These are phyloP conservation scores for Tuber indicum DNA, from an alignment of 495 filamentous ascomycete species.

Conservation along the genomic window DNA sequence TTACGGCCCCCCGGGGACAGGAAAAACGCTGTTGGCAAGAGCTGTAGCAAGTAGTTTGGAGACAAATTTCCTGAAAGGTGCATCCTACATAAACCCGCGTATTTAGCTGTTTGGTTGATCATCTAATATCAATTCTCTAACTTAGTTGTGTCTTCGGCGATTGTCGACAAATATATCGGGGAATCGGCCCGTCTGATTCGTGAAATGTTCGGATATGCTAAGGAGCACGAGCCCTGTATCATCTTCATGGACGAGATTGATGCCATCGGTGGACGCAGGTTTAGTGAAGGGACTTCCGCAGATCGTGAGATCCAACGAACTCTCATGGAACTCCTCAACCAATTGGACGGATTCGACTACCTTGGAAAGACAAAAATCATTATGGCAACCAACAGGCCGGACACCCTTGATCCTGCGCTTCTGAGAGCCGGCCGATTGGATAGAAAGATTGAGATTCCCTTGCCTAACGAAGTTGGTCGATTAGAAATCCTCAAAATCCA, in stretches of 20 bases:
- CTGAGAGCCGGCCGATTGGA: slow-evolving; percentile 90
- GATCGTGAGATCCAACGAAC: slow-evolving; percentile 99
- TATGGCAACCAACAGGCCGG: slow-evolving; percentile 98
- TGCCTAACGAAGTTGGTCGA: slow-evolving; percentile 97
- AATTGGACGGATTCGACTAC: slow-evolving; percentile 98
- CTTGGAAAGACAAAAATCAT: slow-evolving; percentile 99
- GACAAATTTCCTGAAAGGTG: slow-evolving; percentile 98
- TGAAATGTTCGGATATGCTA: slow-evolving; percentile 99
- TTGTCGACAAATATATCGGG: slow-evolving; percentile 99
- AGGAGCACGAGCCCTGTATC: slow-evolving; percentile 98
- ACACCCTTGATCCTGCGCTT: slow-evolving; percentile 93
- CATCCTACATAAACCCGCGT: slow-evolving; percentile 10
- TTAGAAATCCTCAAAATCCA: slow-evolving; percentile 99
- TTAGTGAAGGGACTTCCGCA: slow-evolving; percentile 96
- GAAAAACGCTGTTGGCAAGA: slow-evolving; percentile 90
- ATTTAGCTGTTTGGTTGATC: slow-evolving; percentile 8
- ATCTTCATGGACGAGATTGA: slow-evolving; percentile 99
- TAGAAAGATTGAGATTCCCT: slow-evolving; percentile 95
- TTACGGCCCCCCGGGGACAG: slow-evolving; percentile 92
- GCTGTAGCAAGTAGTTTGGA: slow-evolving; percentile 96
- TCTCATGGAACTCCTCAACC: slow-evolving; percentile 97
- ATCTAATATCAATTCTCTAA: slow-evolving; percentile 35
- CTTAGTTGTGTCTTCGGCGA: slow-evolving; percentile 95
- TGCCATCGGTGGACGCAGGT: slow-evolving; percentile 93
- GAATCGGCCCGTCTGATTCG: slow-evolving; percentile 95